These are phyloP conservation scores for Suillus luteus DNA, from an alignment of 768 basidiomycete genomes.

Conservation along the genomic window DNA sequence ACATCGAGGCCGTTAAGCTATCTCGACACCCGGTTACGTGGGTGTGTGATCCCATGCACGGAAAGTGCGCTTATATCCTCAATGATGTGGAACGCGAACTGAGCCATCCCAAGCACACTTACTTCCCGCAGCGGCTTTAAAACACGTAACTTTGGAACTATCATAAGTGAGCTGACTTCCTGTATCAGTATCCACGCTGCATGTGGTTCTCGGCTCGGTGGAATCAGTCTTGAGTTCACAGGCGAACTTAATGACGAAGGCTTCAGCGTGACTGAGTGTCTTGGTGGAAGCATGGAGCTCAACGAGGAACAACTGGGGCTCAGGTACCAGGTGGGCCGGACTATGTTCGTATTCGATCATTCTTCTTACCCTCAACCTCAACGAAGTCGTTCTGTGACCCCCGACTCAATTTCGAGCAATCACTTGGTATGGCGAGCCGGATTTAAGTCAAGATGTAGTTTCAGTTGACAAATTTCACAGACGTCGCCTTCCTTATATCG, in stretches of 20 bases:
- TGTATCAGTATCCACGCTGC: constrained; percentile 80
- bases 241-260: constrained; percentile 90
- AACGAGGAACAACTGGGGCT: constrained; percentile 87
- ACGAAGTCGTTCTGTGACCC: constrained; percentile 90
- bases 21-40: constrained; percentile 89
- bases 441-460: neutral
- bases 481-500: constrained; percentile 85
- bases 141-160: constrained; percentile 86
- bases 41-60: constrained; percentile 99
- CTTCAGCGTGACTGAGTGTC: constrained; percentile 93
- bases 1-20: constrained; percentile 78
- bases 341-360: neutral
- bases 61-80: constrained; percentile 70
- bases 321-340: constrained; percentile 72
- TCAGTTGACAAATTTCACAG: constrained; percentile 35
- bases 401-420: constrained; percentile 90
- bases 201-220: constrained; percentile 74
- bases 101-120: constrained; percentile 60
- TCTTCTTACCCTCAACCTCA: neutral
- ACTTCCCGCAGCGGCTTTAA: constrained; percentile 82
- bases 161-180: constrained; percentile 83
- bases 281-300: constrained; percentile 95
- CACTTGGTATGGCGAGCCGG: constrained; percentile 64
- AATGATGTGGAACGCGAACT: neutral
- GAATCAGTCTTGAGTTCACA: constrained; percentile 89